Percentiles rank a stretch among this genome's conserved stretches.
phyloP scores from a whole-genome alignment of 257 asterid species.

The Prunella vulgaris region DNA sequence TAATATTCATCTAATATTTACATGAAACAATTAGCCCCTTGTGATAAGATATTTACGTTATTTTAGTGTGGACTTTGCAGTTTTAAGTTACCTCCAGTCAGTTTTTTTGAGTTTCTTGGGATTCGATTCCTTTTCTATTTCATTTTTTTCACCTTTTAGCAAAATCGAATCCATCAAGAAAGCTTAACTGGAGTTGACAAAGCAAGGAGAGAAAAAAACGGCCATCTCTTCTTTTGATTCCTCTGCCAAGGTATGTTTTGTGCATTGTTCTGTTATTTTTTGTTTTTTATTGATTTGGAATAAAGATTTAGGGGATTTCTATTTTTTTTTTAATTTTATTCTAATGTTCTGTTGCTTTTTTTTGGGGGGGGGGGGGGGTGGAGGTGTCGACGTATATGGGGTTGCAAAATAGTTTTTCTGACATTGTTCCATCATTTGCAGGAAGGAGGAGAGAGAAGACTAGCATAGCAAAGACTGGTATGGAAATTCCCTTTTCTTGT shows the following conservation, averaged over 20 bases:
- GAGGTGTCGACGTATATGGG: constrained; percentile 29
- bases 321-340: not conserved
- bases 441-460: constrained; percentile 19
- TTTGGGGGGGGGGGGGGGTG: constrained; percentile 15
- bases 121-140: constrained; percentile 18
- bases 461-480: constrained; percentile 8
- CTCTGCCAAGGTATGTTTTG: constrained; percentile 19
- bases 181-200: constrained; percentile 24
- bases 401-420: constrained; percentile 14
- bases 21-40: not conserved
- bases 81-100: constrained; percentile 10
- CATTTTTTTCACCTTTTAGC: constrained; percentile 19
- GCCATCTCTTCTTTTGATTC: constrained; percentile 5
- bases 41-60: constrained; percentile 13
- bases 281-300: constrained; percentile 17
- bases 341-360: constrained; percentile 15
- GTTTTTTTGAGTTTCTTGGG: constrained; percentile 16
- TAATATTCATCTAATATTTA: not conserved
- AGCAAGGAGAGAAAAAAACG: constrained; percentile 6
- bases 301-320: constrained; percentile 12
- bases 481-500: not conserved
- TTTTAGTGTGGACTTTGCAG: constrained; percentile 19
- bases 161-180: constrained; percentile 18
- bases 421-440: constrained; percentile 26
- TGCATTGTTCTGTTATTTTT: not conserved